Base-by-base conservation (phyloP, 2,329 filamentous ascomycete species). In the Alternaria postmessia region DNA sequence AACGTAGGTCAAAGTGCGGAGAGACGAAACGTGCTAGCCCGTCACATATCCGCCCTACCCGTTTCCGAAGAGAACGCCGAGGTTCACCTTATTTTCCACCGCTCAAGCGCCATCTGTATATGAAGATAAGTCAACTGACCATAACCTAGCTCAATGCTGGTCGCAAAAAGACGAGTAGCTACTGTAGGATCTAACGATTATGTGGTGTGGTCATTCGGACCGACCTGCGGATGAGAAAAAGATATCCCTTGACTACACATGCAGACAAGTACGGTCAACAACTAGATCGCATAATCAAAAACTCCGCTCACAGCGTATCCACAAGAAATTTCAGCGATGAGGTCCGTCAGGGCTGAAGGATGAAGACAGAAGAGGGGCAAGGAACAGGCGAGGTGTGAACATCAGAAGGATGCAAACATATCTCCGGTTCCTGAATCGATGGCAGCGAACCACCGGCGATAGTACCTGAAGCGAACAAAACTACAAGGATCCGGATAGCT, bases 81-180 rank as follows among this genome's bases (percentile, higher is more conserved):
- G 26, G n/a, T 26, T 32, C 39, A 30, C 39, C 22, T 22, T 53
- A 54, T 99, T 95, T 92, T 89, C 18, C 93, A 96, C 82, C 96
- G 95, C 80, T 98, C 94, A 36, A 99, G 87, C 11, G 94, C 94
- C 78, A 98, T 97, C 82, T 98, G 97, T 94, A 98, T 98, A 82
- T 98, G 98, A 57, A 95, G 94, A 79, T 97, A 94, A 51, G 97
- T 94, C 1, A 93, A 97, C 79, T 97, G 94, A 54, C 51, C 43
- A 14, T 16, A 7, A 14, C 9, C 24, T 11, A 30, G 32, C 20
- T 11, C 28, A 12, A 28, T 28, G 32, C 12, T 26, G n/a, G 16
- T n/a, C 8, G 16, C 39, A 24, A 42, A 49, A 9, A 12, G 34
- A 39, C 8, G 7, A 42, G 20, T 28, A 34, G 32, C 20, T 36